phyloP scores from a whole-genome alignment of 345 rosid species.

The Boechera retrofracta region DNA sequence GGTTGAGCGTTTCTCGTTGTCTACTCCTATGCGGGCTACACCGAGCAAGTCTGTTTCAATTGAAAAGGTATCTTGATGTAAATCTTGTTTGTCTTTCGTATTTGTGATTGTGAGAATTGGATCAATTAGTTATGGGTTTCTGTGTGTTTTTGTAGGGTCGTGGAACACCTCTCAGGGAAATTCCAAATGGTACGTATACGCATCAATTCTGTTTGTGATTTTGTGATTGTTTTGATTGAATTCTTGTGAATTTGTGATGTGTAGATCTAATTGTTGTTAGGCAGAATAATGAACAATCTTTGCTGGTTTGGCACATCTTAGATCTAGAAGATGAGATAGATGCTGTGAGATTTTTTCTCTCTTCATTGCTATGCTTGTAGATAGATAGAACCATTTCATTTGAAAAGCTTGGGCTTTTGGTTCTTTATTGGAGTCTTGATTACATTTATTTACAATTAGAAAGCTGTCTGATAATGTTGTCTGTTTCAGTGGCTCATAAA shows the following conservation, averaged over 20 bases:
- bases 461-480: constrained; percentile 40
- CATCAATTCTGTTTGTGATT: neutral
- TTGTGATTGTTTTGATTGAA: constrained; percentile 13
- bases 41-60: constrained; percentile 65
- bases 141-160: constrained; percentile 64
- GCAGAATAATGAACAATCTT: neutral
- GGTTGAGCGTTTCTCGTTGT: constrained; percentile 83
- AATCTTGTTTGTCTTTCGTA: neutral
- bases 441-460: constrained; percentile 1
- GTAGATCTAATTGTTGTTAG: neutral
- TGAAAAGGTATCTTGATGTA: constrained; percentile 56
- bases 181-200: constrained; percentile 74
- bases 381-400: neutral
- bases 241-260: constrained; percentile 6
- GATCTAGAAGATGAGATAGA: constrained; percentile 28
- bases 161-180: constrained; percentile 85
- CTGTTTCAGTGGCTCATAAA: constrained; percentile 92
- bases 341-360: constrained; percentile 2
- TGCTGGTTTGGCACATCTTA: constrained; percentile 22
- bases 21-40: constrained; percentile 61
- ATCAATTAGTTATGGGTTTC: constrained; percentile 5
- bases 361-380: neutral
- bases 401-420: neutral
- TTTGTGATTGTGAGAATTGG: constrained; percentile 10
- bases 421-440: neutral